These are phyloP conservation scores for Chlamydomonas reinhardtii DNA, from an alignment of 163 green algal species.

Conservation along the genomic window DNA sequence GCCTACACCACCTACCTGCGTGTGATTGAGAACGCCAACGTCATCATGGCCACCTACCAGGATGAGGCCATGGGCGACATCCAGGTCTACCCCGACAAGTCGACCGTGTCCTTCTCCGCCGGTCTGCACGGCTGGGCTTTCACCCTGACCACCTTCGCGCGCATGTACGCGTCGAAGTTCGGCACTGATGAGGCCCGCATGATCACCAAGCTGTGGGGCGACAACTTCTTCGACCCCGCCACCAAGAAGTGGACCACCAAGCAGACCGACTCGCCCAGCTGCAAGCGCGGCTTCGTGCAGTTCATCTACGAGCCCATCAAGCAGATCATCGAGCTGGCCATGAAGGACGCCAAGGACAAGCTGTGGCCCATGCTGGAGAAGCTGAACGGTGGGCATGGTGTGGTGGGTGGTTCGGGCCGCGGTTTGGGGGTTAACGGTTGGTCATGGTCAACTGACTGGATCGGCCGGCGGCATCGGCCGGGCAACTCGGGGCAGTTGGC, in stretches of 20 bases:
- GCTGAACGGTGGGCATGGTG: conserved; percentile 78
- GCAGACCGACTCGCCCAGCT: conserved; percentile 84
- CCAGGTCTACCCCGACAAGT: conserved; percentile 97
- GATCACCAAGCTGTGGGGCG: conserved; percentile 99
- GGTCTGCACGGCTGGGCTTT: conserved; percentile 99
- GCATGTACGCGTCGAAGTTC: conserved; percentile 99
- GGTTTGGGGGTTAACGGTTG: too few species aligned
- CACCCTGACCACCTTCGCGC: conserved; percentile 98
- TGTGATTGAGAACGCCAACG: conserved; percentile 99
- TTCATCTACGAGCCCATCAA: conserved; percentile 99
- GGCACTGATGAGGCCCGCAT: conserved; percentile 93
- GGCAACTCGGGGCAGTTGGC: too few species aligned
- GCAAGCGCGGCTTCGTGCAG: conserved; percentile 98
- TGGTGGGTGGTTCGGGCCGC: not conserved
- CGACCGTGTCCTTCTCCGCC: conserved; percentile 98
- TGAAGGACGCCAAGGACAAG: conserved; percentile 98
- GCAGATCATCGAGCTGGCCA: conserved; percentile 85
- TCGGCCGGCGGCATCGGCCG: too few species aligned
- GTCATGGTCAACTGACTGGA: too few species aligned
- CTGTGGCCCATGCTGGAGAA: conserved; percentile 97
- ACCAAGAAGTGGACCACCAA: conserved; percentile 99
- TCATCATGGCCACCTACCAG: conserved; percentile 99
- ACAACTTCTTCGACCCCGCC: conserved; percentile 99
- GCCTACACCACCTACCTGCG: conserved; percentile 96
- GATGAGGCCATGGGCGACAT: conserved; percentile 90